Base-by-base conservation (phyloP, 306 rosid species). In the Begonia loranthoides region DNA sequence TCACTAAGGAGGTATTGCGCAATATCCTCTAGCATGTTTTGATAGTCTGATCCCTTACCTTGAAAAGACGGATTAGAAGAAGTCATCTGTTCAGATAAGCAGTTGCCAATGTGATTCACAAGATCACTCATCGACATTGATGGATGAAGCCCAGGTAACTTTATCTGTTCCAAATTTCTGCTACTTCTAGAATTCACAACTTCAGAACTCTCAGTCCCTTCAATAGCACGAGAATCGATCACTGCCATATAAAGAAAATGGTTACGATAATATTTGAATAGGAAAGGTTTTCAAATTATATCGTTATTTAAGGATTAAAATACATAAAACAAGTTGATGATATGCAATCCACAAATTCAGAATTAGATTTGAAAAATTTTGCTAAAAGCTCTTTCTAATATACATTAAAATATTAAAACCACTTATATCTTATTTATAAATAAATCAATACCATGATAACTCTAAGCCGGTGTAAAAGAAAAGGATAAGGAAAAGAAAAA, bases 91-190 rank as follows among this genome's bases (percentile, higher is more conserved):
- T 87, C 93, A 1, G 89, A 75, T 57, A 87, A 64, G 63, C 89
- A 77, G 39, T 70, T 76, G 36, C 71, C 95, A 57, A 87, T 73
- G 58, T 82, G 94, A 66, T 57, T 77, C 75, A 82, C 59, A 22
- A 82, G 71, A 75, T 87, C 84, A 11, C 83, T 77, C 83, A 77
- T 60, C 10, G 89, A 82, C 79, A 87, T 87, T 13, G 95, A 82
- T 13, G 81, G 73, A 51, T 59, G 78, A 39, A 87, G 59, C 59
- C 93, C 95, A 41, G 83, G 73, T n/a, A 82, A 55, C 63, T 75
- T 77, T 50, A 82, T 73, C 66, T 77, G 79, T 57, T 77, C 84
- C 82, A 75, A 77, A 60, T 69, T 75, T 66, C 63, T 67, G 16
- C 76, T 47, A 45, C 51, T 72, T 65, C 64, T 50, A 14, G 73